Conservation (phyloP, 441 rosid genomes). For the Metrosideros polymorpha region DNA sequence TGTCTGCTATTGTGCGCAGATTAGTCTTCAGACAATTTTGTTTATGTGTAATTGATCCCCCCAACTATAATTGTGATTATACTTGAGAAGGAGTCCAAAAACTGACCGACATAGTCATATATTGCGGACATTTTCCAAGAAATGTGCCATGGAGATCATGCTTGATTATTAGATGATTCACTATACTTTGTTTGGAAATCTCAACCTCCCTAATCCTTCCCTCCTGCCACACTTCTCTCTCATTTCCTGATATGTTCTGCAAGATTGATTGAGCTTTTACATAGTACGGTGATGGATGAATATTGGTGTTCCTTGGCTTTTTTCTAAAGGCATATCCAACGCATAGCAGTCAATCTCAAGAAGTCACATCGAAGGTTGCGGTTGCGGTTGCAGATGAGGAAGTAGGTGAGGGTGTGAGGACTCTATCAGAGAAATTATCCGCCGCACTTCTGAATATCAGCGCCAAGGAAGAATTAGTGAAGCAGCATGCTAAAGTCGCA, state of each 20-base stretch:
- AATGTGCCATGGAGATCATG: not conserved
- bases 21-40: not conserved
- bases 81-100: not conserved
- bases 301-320: conserved; percentile 11
- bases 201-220: not conserved
- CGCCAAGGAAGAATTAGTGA: conserved; percentile 71
- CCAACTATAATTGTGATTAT: not conserved
- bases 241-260: not conserved
- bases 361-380: conserved; percentile 39
- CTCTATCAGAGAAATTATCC: conserved; percentile 56
- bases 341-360: conserved; percentile 48
- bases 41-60: not conserved
- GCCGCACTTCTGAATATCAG: conserved; percentile 60
- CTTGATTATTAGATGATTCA: not conserved
- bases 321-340: conserved; percentile 21
- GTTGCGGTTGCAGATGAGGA: conserved; percentile 40
- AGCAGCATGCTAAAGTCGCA: conserved; percentile 89
- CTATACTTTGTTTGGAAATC: not conserved
- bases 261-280: not conserved
- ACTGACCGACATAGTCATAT: not conserved
- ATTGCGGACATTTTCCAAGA: not conserved
- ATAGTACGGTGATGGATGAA: not conserved
- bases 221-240: not conserved
- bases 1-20: not conserved
- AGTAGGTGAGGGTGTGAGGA: conserved; percentile 35